phyloP scores from a whole-genome alignment of 257 asterid genomes.

The Handroanthus guayacan region DNA sequence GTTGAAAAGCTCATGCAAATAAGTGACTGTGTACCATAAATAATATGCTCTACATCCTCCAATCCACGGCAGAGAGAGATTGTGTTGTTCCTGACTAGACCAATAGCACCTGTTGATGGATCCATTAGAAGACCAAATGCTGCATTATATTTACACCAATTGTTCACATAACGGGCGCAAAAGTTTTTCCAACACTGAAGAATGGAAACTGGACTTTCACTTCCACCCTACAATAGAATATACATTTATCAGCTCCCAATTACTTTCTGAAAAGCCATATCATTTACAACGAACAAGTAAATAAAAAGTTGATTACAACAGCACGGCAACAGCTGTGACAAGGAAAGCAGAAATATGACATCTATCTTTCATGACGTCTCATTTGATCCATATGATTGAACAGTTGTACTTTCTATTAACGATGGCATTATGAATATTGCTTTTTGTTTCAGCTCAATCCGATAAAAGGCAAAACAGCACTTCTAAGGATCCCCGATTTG shows the following conservation, averaged over 20 bases:
- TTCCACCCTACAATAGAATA: conserved; percentile 63
- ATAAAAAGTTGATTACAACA: conserved; percentile 11
- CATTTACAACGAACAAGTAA: conserved; percentile 28
- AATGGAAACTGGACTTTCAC: conserved; percentile 68
- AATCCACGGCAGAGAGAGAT: conserved; percentile 82
- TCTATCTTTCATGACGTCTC: background rate
- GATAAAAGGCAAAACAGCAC: conserved; percentile 5
- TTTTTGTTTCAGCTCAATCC: conserved; percentile 13
- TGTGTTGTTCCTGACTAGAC: conserved; percentile 74
- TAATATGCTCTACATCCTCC: conserved; percentile 80
- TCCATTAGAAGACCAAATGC: conserved; percentile 80
- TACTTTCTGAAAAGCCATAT: conserved; percentile 27
- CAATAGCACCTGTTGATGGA: conserved; percentile 75
- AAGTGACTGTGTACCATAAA: conserved; percentile 59
- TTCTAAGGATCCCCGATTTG: conserved; percentile 17
- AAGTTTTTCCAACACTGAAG: conserved; percentile 79
- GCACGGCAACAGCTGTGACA: conserved; percentile 6
- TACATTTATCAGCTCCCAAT: conserved; percentile 37
- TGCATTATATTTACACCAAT: conserved; percentile 81
- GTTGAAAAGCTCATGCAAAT: conserved; percentile 34
- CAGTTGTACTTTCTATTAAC: conserved; percentile 1
- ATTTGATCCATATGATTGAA: conserved; percentile 8
- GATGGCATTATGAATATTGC: background rate
- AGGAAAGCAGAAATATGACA: background rate
- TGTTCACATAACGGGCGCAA: conserved; percentile 64